Evolutionary conservation across 2,329 filamentous ascomycete species (phyloP).

Genomic region (Didymella keratinophila): DNA sequence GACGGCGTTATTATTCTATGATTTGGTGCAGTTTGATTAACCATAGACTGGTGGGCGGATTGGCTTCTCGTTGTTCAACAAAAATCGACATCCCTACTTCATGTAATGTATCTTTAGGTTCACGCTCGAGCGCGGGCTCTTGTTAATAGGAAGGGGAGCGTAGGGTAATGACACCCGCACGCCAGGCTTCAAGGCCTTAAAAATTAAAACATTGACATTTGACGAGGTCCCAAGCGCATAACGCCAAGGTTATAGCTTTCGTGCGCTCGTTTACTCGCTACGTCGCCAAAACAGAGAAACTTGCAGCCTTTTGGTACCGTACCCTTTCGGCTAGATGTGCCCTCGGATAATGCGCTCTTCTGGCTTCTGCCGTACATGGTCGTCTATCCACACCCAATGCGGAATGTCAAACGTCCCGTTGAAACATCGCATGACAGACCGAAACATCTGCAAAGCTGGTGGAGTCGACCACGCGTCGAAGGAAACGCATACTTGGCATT

Average conservation of each 20-base stretch:
- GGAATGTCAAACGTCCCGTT: conserved; percentile 15
- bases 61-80: conserved; percentile 5
- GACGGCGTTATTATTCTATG: conserved; percentile 12
- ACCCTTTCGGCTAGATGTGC: not conserved
- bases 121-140: conserved; percentile 11
- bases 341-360: conserved; percentile 9
- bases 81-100: conserved; percentile 14
- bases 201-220: conserved; percentile 16
- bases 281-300: conserved; percentile 9
- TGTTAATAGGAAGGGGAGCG: conserved; percentile 13
- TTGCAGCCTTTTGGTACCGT: not conserved
- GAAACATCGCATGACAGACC: conserved; percentile 19
- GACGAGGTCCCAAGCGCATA: conserved; percentile 11
- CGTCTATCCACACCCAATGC: conserved; percentile 14
- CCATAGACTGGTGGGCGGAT: conserved; percentile 18
- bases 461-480: conserved; percentile 13
- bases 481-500: conserved; percentile 1
- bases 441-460: conserved; percentile 14
- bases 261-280: conserved; percentile 16
- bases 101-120: conserved; percentile 28
- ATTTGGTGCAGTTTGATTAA: conserved; percentile 8
- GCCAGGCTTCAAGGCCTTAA: conserved; percentile 4
- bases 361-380: conserved; percentile 7
- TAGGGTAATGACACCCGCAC: conserved; percentile 8
- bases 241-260: conserved; percentile 13